Evolutionary conservation across 2,329 filamentous ascomycete genomes (phyloP).

Genomic region (Fusarium sp.): DNA sequence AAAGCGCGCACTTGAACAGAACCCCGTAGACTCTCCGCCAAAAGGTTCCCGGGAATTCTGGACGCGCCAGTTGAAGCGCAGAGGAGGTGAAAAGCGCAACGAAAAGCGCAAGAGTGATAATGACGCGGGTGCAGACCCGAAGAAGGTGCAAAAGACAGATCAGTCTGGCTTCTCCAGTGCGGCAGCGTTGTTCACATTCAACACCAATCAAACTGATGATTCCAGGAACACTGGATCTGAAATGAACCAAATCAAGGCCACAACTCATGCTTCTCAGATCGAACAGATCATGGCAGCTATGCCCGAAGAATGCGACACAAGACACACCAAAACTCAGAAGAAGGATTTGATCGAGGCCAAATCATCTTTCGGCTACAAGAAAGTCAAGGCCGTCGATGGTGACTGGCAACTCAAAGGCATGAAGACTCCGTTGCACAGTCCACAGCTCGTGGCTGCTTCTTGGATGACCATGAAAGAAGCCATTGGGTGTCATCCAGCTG

Average conservation of each 20-base stretch:
- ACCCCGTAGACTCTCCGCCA: background rate
- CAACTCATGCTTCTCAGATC: slow-evolving; percentile 2
- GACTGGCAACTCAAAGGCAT: slow-evolving; percentile 39
- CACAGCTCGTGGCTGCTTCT: slow-evolving; percentile 64
- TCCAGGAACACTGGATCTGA: background rate
- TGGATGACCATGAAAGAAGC: slow-evolving; percentile 70
- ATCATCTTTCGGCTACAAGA: slow-evolving; percentile 36
- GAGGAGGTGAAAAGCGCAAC: slow-evolving; percentile 12
- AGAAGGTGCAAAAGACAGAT: slow-evolving; percentile 4
- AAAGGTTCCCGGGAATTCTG: slow-evolving; percentile 11
- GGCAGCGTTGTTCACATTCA: background rate
- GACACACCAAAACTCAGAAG: slow-evolving; percentile 23
- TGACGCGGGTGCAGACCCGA: background rate
- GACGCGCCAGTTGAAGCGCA: fast-evolving
- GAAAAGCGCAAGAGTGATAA: slow-evolving; percentile 11
- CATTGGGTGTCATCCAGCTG: slow-evolving; percentile 58
- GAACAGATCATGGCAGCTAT: slow-evolving; percentile 21
- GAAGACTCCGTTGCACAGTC: slow-evolving; percentile 54
- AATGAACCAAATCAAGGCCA: slow-evolving; percentile 8
- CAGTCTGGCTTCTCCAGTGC: background rate
- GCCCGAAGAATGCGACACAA: slow-evolving; percentile 21
- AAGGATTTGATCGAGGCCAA: slow-evolving; percentile 36
- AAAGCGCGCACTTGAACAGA: background rate
- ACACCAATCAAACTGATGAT: background rate
- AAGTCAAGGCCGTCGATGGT: slow-evolving; percentile 12